Conservation (phyloP, 768 basidiomycete species). For the Russula griseocarnosa region DNA sequence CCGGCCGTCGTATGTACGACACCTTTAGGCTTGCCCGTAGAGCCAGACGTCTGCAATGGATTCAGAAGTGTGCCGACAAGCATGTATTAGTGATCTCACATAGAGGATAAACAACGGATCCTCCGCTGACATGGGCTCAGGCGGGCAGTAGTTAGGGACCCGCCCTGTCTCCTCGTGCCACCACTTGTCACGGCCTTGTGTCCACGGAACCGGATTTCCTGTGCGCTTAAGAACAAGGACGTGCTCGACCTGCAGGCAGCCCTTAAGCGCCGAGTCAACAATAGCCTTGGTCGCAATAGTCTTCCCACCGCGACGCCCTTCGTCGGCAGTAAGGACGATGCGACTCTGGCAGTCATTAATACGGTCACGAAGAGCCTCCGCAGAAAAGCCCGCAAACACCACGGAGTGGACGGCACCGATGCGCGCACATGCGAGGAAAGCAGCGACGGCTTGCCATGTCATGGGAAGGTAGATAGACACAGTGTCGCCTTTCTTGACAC, state of each 20-base stretch:
- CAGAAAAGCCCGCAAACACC: conserved; percentile 95
- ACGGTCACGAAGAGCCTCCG: conserved; percentile 91
- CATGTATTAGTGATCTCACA: conserved; percentile 48
- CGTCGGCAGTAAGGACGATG: conserved; percentile 94
- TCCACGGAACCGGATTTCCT: conserved; percentile 77
- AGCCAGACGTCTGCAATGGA: conserved; percentile 73
- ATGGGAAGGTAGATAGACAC: conserved; percentile 91
- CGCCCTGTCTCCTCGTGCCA: conserved; percentile 90
- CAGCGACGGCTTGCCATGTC: conserved; percentile 93
- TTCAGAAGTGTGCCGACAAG: not conserved
- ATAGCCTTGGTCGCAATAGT: conserved; percentile 91
- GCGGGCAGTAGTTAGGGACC: conserved; percentile 85
- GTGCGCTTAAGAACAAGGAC: conserved; percentile 88
- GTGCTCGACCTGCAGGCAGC: conserved; percentile 82
- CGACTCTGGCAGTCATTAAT: conserved; percentile 82
- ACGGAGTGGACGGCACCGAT: conserved; percentile 97
- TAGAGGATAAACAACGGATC: conserved; percentile 99
- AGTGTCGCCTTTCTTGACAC: conserved; percentile 93
- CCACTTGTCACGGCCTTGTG: conserved; percentile 84
- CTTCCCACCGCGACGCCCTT: conserved; percentile 92
- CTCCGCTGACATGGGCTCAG: conserved; percentile 84
- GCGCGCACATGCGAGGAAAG: conserved; percentile 96
- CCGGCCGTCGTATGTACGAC: conserved; percentile 87
- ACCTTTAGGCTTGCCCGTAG: conserved; percentile 95
- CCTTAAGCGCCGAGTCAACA: conserved; percentile 85